These are phyloP conservation scores for Cercophora sp. DNA, from an alignment of 495 filamentous ascomycete genomes.

Conservation along the genomic window DNA sequence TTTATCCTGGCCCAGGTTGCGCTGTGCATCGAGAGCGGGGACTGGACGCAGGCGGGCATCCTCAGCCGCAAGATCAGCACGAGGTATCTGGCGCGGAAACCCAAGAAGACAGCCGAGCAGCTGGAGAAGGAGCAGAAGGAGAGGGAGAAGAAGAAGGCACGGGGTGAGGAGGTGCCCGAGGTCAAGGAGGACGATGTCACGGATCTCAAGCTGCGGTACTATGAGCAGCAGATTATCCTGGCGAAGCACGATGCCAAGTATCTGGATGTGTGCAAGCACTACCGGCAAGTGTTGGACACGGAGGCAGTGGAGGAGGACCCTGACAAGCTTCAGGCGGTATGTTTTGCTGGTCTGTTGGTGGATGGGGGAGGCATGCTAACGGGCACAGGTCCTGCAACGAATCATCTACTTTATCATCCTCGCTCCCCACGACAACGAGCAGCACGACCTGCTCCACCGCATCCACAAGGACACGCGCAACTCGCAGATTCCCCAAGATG, in stretches of 20 bases:
- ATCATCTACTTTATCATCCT: conserved; percentile 97
- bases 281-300: conserved; percentile 91
- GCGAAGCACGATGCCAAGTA: conserved; percentile 97
- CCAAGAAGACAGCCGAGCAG: conserved; percentile 81
- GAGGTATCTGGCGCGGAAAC: conserved; percentile 80
- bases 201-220: conserved; percentile 92
- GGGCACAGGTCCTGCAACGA: conserved; percentile 66
- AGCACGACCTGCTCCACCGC: conserved; percentile 93
- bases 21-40: conserved; percentile 89
- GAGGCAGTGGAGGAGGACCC: conserved; percentile 89
- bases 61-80: conserved; percentile 96
- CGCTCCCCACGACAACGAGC: conserved; percentile 96
- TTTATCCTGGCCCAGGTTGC: conserved; percentile 95
- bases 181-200: conserved; percentile 86
- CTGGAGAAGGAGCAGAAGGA: conserved; percentile 85
- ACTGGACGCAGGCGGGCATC: conserved; percentile 94
- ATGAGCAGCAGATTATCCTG: conserved; percentile 90
- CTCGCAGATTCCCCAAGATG: conserved; percentile 65
- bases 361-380: conserved; percentile 24
- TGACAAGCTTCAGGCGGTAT: conserved; percentile 74
- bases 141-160: conserved; percentile 69
- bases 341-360: conserved; percentile 29
- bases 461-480: conserved; percentile 70
- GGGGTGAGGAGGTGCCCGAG: conserved; percentile 73
- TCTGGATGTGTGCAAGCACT: conserved; percentile 94